Percentiles rank a stretch among this genome's conserved stretches.
phyloP scores from a whole-genome alignment of 345 rosid species.

The Sisymbrium altissimum region DNA sequence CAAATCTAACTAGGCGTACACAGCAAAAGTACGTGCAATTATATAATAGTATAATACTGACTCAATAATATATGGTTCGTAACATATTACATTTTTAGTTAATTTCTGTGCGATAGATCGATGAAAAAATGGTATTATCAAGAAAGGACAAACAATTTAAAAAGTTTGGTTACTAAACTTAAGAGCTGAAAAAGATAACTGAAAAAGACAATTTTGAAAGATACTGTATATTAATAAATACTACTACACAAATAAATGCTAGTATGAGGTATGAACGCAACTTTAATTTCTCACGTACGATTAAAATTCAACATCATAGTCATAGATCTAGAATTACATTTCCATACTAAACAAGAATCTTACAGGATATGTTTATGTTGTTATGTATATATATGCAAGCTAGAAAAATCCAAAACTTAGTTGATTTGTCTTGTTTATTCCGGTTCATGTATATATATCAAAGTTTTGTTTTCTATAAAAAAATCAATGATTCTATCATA shows the following conservation, averaged over 20 bases:
- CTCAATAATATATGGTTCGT: neutral
- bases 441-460: neutral
- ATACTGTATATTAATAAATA: neutral
- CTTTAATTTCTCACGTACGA: neutral
- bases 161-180: conserved; percentile 1
- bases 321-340: neutral
- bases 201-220: neutral
- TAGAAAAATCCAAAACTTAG: neutral
- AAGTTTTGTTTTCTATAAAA: neutral
- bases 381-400: neutral
- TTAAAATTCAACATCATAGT: neutral
- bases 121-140: neutral
- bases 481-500: neutral
- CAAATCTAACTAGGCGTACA: conserved; percentile 23
- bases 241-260: neutral
- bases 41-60: neutral
- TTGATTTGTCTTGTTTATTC: neutral
- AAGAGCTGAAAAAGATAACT: neutral
- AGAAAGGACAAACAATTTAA: neutral
- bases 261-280: neutral
- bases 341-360: neutral
- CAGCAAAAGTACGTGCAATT: conserved; percentile 7
- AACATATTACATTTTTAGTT: neutral
- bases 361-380: neutral
- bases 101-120: neutral